phyloP scores from a whole-genome alignment of 1,284 basidiomycete genomes.

The Meripilus lineatus region DNA sequence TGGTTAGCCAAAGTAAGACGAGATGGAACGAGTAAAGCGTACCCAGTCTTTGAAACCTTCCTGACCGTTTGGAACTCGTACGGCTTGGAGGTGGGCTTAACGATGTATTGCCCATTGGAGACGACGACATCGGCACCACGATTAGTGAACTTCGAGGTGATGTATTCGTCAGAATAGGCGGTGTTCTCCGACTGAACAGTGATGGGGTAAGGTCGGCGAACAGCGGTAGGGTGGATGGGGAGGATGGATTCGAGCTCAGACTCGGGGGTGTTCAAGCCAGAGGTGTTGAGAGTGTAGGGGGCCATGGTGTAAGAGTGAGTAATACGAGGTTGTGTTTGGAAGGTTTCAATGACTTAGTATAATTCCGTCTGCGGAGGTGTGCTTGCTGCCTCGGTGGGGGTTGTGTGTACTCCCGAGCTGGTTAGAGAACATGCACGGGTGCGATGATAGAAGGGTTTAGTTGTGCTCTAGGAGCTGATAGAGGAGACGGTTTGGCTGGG shows the following conservation, averaged over 20 bases:
- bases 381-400: constrained; percentile 70
- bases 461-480: constrained; percentile 2
- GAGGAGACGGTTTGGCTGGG: background rate
- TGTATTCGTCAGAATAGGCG: constrained; percentile 74
- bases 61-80: constrained; percentile 93
- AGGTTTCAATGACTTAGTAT: constrained; percentile 37
- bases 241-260: constrained; percentile 60
- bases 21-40: constrained; percentile 29
- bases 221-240: constrained; percentile 82
- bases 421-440: constrained; percentile 81
- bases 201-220: constrained; percentile 72
- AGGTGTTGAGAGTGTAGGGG: constrained; percentile 46
- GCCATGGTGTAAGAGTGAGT: constrained; percentile 40
- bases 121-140: constrained; percentile 75
- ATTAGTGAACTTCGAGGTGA: constrained; percentile 82
- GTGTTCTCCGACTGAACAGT: constrained; percentile 84
- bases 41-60: constrained; percentile 92
- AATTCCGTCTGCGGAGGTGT: constrained; percentile 61
- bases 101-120: constrained; percentile 64
- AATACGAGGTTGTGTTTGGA: constrained; percentile 16
- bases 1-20: constrained; percentile 8
- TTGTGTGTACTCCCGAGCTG: constrained; percentile 79
- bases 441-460: constrained; percentile 2
- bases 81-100: constrained; percentile 73
- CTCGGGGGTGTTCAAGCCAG: constrained; percentile 60